A percentile compares a stretch with the other conserved stretches of the same genome.
Evolutionary conservation across 2,329 filamentous ascomycete genomes (phyloP).

Genomic region (Hymenoscyphus albidus): DNA sequence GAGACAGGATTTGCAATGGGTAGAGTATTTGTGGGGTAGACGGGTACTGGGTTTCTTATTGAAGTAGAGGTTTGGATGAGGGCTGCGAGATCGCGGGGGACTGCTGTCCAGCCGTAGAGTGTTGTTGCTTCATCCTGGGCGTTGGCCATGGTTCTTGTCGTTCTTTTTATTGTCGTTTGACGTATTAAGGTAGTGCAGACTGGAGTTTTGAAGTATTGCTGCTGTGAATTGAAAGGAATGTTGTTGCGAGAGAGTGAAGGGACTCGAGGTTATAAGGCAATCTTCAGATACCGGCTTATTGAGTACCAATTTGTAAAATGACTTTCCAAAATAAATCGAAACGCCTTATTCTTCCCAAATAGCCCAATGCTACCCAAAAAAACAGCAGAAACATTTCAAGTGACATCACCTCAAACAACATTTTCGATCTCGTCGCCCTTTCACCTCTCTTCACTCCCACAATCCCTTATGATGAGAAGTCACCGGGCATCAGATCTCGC

Average conservation of each 20-base stretch:
- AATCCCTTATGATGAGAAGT: background rate
- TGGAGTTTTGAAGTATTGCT: background rate
- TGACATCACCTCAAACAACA: background rate
- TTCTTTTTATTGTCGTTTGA: background rate
- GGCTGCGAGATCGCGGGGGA: constrained; percentile 40
- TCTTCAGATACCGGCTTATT: no score
- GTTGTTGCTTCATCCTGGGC: constrained; percentile 17
- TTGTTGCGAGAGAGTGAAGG: background rate
- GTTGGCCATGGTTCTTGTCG: constrained; percentile 8
- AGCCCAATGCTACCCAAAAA: background rate
- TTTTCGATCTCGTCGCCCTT: no score
- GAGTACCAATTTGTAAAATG: no score
- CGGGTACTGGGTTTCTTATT: constrained; percentile 25
- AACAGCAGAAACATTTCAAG: background rate
- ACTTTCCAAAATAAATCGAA: background rate
- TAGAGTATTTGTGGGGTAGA: constrained; percentile 41
- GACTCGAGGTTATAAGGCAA: no score
- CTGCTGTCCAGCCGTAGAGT: constrained; percentile 43
- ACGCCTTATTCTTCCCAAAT: background rate
- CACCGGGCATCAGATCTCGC: background rate
- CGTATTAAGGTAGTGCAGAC: background rate
- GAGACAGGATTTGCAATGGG: constrained; percentile 48
- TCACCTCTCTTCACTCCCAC: background rate
- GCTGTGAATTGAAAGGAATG: background rate
- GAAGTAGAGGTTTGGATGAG: constrained; percentile 41